Conservation (phyloP, 208 protist species). For the Balamuthia mandrillaris region DNA sequence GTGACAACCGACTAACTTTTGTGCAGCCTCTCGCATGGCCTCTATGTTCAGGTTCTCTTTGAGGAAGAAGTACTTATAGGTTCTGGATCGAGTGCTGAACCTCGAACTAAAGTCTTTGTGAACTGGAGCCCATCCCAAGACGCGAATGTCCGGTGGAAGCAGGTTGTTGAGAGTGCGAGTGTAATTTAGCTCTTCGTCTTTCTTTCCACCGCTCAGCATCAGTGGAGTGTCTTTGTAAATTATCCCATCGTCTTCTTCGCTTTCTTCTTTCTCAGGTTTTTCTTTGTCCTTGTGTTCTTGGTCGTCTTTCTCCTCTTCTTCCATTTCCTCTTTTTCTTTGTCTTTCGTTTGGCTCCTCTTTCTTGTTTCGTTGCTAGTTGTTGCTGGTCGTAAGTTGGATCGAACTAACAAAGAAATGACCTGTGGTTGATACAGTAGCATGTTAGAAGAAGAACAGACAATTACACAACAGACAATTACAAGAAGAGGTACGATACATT, state of each 20-base stretch:
- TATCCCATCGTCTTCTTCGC: too few species aligned
- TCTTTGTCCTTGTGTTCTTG: too few species aligned
- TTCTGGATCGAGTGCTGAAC: constrained; percentile 66
- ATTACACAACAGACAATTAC: too few species aligned
- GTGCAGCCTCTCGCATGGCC: constrained; percentile 83
- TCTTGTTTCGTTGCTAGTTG: not conserved
- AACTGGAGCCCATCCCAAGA: constrained; percentile 87
- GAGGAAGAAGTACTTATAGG: constrained; percentile 82
- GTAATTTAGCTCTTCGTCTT: constrained; percentile 86
- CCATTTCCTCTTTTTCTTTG: too few species aligned
- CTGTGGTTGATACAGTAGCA: not conserved
- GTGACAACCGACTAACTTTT: constrained; percentile 85
- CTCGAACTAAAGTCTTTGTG: constrained; percentile 71
- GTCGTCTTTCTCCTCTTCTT: too few species aligned
- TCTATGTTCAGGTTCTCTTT: constrained; percentile 48
- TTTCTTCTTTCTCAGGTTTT: too few species aligned
- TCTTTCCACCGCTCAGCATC: too few species aligned
- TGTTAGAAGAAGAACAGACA: not conserved
- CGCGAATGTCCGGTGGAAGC: constrained; percentile 88
- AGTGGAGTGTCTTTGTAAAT: too few species aligned
- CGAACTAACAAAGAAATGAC: constrained; percentile 52
- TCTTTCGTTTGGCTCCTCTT: not conserved
- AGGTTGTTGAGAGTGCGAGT: constrained; percentile 88
- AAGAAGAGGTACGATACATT: constrained; percentile 63
- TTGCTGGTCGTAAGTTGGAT: constrained; percentile 29